phyloP scores from a whole-genome alignment of 768 basidiomycete genomes.

The Cubamyces sp. region DNA sequence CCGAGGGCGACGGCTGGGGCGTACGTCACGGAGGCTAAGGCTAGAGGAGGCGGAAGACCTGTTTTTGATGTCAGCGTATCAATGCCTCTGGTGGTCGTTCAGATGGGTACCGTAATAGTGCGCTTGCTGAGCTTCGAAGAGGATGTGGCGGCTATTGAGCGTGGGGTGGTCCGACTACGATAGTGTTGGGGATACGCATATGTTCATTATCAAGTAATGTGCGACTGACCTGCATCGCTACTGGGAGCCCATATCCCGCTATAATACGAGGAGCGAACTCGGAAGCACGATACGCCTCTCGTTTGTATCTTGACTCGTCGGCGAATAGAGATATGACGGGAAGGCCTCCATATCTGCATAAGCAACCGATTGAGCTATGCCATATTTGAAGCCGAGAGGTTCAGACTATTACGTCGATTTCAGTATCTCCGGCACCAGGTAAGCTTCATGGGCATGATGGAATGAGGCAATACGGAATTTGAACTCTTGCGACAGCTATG shows the following conservation, averaged over 20 bases:
- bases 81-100: neutral
- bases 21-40: constrained; percentile 75
- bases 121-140: constrained; percentile 86
- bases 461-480: constrained; percentile 77
- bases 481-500: constrained; percentile 81
- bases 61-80: neutral
- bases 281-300: constrained; percentile 80
- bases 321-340: constrained; percentile 85
- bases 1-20: constrained; percentile 76
- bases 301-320: constrained; percentile 59
- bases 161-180: constrained; percentile 67
- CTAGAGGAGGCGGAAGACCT: constrained; percentile 62
- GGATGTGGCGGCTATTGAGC: constrained; percentile 71
- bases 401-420: constrained; percentile 54
- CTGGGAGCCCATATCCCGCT: constrained; percentile 64
- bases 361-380: neutral
- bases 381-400: neutral
- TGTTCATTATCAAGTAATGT: neutral
- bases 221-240: constrained; percentile 70
- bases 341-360: constrained; percentile 56
- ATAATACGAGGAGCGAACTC: constrained; percentile 82
- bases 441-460: constrained; percentile 83
- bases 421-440: constrained; percentile 77
- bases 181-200: neutral
- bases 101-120: constrained; percentile 63